Evolutionary conservation across 208 protist genomes (phyloP).

Genomic region (Trypanosoma boissoni): DNA sequence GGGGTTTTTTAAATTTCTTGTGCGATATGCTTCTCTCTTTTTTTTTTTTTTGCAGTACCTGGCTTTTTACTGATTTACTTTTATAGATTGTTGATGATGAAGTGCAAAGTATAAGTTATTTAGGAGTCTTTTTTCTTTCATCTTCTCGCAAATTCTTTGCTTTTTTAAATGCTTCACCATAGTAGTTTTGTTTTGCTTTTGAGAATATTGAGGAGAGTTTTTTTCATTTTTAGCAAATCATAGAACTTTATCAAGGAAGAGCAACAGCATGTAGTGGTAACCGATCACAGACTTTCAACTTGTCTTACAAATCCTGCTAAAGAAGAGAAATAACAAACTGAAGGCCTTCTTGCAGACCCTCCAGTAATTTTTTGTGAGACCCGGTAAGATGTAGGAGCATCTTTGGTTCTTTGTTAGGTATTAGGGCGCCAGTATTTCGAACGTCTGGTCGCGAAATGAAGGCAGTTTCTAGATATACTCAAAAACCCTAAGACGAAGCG

Average conservation of each 20-base stretch:
- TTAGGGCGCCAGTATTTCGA: constrained; percentile 42
- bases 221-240: too few species aligned
- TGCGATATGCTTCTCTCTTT: constrained; percentile 13
- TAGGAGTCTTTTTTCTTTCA: too few species aligned
- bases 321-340: neutral
- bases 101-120: too few species aligned
- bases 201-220: too few species aligned
- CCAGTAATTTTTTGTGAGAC: constrained; percentile 39
- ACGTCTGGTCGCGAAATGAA: constrained; percentile 38
- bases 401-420: constrained; percentile 46
- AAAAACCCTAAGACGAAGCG: constrained; percentile 3
- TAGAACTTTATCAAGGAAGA: constrained; percentile 14
- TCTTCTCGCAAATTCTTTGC: too few species aligned
- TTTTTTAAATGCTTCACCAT: too few species aligned
- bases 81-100: neutral
- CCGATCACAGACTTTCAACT: constrained; percentile 30
- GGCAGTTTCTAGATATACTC: constrained; percentile 48
- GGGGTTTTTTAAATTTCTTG: constrained; percentile 3
- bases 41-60: constrained; percentile 1
- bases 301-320: constrained; percentile 12
- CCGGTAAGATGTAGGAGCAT: constrained; percentile 22
- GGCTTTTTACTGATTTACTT: neutral
- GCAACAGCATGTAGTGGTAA: constrained; percentile 44
- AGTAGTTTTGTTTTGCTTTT: too few species aligned
- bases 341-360: constrained; percentile 1